Percentiles rank a stretch among this genome's conserved stretches.
Evolutionary conservation across 2,329 filamentous ascomycete genomes (phyloP).

Genomic region (Gyromitra esculenta): DNA sequence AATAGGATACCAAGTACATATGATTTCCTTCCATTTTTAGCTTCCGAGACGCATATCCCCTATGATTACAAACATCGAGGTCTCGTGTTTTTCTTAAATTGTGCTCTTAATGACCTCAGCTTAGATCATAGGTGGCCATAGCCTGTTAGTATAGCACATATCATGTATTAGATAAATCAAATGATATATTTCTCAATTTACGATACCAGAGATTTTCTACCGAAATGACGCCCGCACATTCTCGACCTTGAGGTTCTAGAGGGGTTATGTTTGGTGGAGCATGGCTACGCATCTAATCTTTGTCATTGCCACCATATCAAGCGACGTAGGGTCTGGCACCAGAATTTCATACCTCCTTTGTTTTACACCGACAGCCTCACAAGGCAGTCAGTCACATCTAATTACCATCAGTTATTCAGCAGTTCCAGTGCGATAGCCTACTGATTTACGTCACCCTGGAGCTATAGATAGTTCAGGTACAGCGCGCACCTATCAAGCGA

Average conservation of each 20-base stretch:
- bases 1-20: conserved; percentile 19
- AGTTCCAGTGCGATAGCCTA: neutral
- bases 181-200: neutral
- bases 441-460: neutral
- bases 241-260: neutral
- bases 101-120: neutral
- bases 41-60: neutral
- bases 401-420: neutral
- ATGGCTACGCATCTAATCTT: neutral
- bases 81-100: neutral
- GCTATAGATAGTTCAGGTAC: neutral
- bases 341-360: neutral
- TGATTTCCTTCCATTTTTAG: neutral
- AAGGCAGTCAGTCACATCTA: conserved; percentile 25
- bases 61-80: neutral
- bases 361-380: neutral
- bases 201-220: neutral
- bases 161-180: neutral
- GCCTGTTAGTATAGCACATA: neutral
- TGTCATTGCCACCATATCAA: neutral
- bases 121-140: neutral
- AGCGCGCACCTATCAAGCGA: conserved; percentile 10
- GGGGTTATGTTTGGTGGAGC: neutral
- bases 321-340: neutral
- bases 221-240: neutral